phyloP scores from a whole-genome alignment of 495 filamentous ascomycete species.

The Penicillium salamii region DNA sequence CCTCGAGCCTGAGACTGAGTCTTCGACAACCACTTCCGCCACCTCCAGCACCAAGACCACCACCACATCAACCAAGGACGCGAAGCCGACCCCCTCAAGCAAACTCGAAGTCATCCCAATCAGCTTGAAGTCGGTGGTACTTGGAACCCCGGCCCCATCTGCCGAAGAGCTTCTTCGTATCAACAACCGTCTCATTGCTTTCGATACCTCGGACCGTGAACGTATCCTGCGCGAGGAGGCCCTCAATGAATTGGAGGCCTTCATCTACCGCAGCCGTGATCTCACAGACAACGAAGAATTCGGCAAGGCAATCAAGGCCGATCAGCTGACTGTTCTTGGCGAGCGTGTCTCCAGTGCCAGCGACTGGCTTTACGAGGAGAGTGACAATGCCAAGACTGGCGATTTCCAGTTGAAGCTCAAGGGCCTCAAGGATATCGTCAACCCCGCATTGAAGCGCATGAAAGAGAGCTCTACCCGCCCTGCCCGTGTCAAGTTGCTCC shows the following conservation, averaged over 20 bases:
- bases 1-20: constrained; percentile 48
- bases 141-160: constrained; percentile 57
- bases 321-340: constrained; percentile 59
- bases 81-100: constrained; percentile 54
- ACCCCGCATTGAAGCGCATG: constrained; percentile 64
- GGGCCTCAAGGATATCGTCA: constrained; percentile 66
- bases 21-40: constrained; percentile 41
- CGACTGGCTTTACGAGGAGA: constrained; percentile 90
- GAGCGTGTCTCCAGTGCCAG: constrained; percentile 62
- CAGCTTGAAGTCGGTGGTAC: constrained; percentile 55
- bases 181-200: constrained; percentile 70
- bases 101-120: constrained; percentile 69
- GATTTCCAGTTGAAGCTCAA: constrained; percentile 70
- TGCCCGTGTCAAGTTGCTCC: constrained; percentile 58
- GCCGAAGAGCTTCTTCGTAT: constrained; percentile 61
- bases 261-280: constrained; percentile 86
- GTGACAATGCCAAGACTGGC: constrained; percentile 67
- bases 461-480: constrained; percentile 66
- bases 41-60: constrained; percentile 44
- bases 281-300: constrained; percentile 74
- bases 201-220: constrained; percentile 77
- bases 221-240: constrained; percentile 80
- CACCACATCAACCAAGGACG: constrained; percentile 43
- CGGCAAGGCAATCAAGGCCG: constrained; percentile 60
- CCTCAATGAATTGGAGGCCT: constrained; percentile 89